phyloP scores from a whole-genome alignment of 2,329 filamentous ascomycete genomes.

The Aspergillus pseudoglaucus region DNA sequence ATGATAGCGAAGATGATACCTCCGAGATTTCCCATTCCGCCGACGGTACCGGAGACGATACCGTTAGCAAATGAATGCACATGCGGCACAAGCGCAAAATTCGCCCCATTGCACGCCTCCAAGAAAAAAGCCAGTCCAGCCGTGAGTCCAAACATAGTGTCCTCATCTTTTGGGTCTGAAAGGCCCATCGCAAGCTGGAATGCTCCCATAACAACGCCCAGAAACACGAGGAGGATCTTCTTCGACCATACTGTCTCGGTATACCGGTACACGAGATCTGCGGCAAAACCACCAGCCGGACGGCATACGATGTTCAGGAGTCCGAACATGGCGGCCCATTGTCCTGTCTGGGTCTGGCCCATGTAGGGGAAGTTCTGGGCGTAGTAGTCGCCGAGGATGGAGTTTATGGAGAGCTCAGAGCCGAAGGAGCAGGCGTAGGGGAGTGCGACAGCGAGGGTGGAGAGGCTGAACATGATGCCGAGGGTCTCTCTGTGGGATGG shows the following conservation, averaged over 20 bases:
- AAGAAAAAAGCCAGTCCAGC: conserved; percentile 74
- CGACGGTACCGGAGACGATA: conserved; percentile 68
- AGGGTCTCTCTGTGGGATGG: conserved; percentile 57
- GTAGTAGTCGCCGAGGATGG: conserved; percentile 55
- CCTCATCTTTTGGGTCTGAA: conserved; percentile 54
- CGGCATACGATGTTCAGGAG: conserved; percentile 46
- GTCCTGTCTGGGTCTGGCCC: conserved; percentile 49
- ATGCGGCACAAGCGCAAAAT: conserved; percentile 80
- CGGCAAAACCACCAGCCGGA: conserved; percentile 45
- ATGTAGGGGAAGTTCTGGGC: conserved; percentile 49
- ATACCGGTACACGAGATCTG: conserved; percentile 50
- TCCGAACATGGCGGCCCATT: conserved; percentile 52
- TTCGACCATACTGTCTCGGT: conserved; percentile 55
- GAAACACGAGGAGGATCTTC: conserved; percentile 54
- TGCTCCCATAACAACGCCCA: conserved; percentile 51
- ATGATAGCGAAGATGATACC: conserved; percentile 79
- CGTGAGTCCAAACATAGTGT: conserved; percentile 69
- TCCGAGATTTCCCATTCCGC: conserved; percentile 75
- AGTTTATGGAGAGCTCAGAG: conserved; percentile 55
- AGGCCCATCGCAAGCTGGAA: conserved; percentile 59
- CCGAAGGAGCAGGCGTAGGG: conserved; percentile 58
- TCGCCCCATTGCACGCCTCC: conserved; percentile 78
- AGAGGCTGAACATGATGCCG: conserved; percentile 56
- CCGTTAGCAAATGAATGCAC: conserved; percentile 79
- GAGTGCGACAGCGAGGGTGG: conserved; percentile 47